Conservation (phyloP, 768 basidiomycete species). For the Kwoniella sp. region DNA sequence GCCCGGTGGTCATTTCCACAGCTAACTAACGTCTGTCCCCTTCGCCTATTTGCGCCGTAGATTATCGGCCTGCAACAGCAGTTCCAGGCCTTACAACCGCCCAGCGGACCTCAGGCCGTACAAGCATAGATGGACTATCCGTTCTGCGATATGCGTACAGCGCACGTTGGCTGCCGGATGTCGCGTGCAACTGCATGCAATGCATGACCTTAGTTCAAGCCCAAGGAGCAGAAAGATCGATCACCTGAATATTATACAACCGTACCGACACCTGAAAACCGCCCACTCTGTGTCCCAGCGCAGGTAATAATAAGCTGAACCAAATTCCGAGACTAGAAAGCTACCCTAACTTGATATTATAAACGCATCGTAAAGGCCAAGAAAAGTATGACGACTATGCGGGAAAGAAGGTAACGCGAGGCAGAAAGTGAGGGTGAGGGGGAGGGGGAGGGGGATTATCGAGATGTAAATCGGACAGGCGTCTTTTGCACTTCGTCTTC, state of each 20-base stretch:
- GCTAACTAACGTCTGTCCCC: too few relatives aligned
- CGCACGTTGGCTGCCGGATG: too few relatives aligned
- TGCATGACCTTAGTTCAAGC: background rate
- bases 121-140: conserved; percentile 18
- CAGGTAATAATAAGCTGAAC: too few relatives aligned
- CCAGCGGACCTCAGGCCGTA: conserved; percentile 19
- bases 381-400: background rate
- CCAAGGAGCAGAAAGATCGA: too few relatives aligned
- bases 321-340: background rate
- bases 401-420: too few relatives aligned
- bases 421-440: too few relatives aligned
- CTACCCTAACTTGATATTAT: background rate
- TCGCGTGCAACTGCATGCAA: background rate
- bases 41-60: conserved; percentile 16
- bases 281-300: too few relatives aligned
- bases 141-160: too few relatives aligned
- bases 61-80: conserved; percentile 48
- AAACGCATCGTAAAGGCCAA: background rate
- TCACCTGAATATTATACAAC: conserved; percentile 8
- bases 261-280: too few relatives aligned
- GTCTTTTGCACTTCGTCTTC: conserved; percentile 17
- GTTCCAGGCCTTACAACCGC: conserved; percentile 37
- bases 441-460: background rate
- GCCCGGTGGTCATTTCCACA: too few relatives aligned
- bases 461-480: conserved; percentile 7